A percentile compares a stretch with the other conserved stretches of the same genome.
Evolutionary conservation across 768 basidiomycete species (phyloP).

Genomic region (Lactarius hengduanensis): DNA sequence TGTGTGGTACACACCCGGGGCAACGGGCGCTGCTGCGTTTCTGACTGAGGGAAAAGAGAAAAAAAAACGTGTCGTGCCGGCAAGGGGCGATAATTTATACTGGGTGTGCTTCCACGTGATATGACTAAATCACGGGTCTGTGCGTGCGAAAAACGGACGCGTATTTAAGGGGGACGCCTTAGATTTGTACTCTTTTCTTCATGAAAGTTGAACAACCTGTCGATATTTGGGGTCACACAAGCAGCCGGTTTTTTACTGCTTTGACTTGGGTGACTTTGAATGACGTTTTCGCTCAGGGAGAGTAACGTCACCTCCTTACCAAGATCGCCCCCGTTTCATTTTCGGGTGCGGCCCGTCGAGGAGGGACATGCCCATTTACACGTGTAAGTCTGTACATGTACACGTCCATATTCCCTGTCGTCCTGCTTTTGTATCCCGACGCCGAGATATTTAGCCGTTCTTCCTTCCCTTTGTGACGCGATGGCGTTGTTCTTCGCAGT

Average conservation of each 20-base stretch:
- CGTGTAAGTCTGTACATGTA: not conserved
- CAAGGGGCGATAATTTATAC: slow-evolving; percentile 19
- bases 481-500: not conserved
- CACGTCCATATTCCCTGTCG: not conserved
- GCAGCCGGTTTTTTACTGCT: not conserved
- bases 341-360: slow-evolving; percentile 60
- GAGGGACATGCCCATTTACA: slow-evolving; percentile 32
- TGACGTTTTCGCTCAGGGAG: slow-evolving; percentile 51
- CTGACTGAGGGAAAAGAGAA: slow-evolving; percentile 28
- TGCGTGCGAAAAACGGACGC: slow-evolving; percentile 42
- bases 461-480: not conserved
- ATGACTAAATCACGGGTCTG: slow-evolving; percentile 42
- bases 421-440: not conserved
- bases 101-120: slow-evolving; percentile 23
- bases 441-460: not conserved
- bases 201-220: slow-evolving; percentile 70
- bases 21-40: slow-evolving; percentile 15
- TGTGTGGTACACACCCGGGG: slow-evolving; percentile 15
- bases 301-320: slow-evolving; percentile 52
- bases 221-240: slow-evolving; percentile 61
- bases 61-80: slow-evolving; percentile 28
- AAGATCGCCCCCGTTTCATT: slow-evolving; percentile 57
- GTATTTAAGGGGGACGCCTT: not conserved
- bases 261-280: slow-evolving; percentile 48
- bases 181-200: slow-evolving; percentile 17